Conservation (phyloP, 1,139 yeast species). For the Diutina ranongensis region DNA sequence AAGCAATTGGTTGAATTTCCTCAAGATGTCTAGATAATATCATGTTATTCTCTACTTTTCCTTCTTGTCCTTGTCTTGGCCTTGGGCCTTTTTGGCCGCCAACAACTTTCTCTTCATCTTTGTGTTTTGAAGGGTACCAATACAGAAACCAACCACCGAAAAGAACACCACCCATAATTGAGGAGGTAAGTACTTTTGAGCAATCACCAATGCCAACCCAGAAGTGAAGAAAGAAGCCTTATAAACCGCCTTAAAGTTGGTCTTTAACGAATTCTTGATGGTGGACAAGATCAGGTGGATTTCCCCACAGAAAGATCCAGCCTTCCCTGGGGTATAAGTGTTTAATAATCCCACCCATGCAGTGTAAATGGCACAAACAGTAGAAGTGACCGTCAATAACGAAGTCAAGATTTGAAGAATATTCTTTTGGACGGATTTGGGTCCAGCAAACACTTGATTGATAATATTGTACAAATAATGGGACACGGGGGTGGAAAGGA, state of each 20-base stretch:
- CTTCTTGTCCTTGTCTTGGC: neutral
- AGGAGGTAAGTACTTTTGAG: constrained; percentile 66
- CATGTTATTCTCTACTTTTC: neutral
- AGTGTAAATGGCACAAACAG: constrained; percentile 45
- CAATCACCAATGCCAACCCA: constrained; percentile 49
- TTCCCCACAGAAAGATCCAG: constrained; percentile 3
- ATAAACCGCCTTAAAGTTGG: constrained; percentile 44
- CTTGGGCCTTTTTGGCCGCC: neutral
- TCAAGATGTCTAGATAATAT: neutral
- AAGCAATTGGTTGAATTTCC: constrained; percentile 26
- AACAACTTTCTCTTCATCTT: constrained; percentile 36
- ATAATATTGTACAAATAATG: constrained; percentile 46
- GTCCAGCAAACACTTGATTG: constrained; percentile 30
- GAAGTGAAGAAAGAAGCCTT: constrained; percentile 56
- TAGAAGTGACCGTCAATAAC: constrained; percentile 53
- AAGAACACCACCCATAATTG: constrained; percentile 82
- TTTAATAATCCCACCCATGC: constrained; percentile 41
- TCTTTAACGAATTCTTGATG: constrained; percentile 24
- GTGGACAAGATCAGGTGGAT: neutral
- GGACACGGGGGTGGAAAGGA: constrained; percentile 62
- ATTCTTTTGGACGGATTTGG: constrained; percentile 26
- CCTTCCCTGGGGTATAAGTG: constrained; percentile 15
- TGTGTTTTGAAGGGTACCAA: constrained; percentile 73
- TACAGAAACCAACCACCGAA: constrained; percentile 56
- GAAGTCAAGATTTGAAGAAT: constrained; percentile 50